These are phyloP conservation scores for Pinus albicaulis DNA, from an alignment of 75 land plant species.

Conservation along the genomic window DNA sequence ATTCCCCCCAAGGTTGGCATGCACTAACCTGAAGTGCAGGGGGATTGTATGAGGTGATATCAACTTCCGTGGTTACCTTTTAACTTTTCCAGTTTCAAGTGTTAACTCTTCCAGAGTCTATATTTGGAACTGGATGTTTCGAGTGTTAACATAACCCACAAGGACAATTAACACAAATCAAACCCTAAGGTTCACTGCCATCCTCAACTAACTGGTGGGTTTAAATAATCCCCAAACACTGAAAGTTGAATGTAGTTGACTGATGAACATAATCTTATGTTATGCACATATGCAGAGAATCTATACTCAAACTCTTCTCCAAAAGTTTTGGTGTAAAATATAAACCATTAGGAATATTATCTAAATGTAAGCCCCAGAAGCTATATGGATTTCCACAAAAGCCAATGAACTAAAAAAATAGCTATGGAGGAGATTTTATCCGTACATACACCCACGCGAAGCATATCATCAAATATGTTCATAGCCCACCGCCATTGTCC, in stretches of 20 bases:
- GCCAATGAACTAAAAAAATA: neutral
- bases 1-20: too few relatives aligned
- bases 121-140: too few relatives aligned
- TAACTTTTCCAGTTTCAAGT: too few relatives aligned
- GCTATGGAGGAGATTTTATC: neutral
- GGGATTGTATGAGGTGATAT: too few relatives aligned
- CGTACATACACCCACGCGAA: constrained; percentile 85
- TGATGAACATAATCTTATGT: neutral
- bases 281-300: neutral
- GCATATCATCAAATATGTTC: constrained; percentile 94
- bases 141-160: neutral
- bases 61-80: too few relatives aligned
- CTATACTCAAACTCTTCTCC: neutral
- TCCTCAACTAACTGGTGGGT: neutral
- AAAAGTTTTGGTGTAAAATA: neutral
- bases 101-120: too few relatives aligned
- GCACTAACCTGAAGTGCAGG: too few relatives aligned
- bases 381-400: neutral
- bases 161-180: neutral
- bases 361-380: neutral
- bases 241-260: neutral
- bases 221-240: neutral
- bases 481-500: constrained; percentile 94
- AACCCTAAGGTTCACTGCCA: neutral
- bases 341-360: neutral